Base-by-base conservation (phyloP, 2,329 filamentous ascomycete species). In the Thelonectria discophora region DNA sequence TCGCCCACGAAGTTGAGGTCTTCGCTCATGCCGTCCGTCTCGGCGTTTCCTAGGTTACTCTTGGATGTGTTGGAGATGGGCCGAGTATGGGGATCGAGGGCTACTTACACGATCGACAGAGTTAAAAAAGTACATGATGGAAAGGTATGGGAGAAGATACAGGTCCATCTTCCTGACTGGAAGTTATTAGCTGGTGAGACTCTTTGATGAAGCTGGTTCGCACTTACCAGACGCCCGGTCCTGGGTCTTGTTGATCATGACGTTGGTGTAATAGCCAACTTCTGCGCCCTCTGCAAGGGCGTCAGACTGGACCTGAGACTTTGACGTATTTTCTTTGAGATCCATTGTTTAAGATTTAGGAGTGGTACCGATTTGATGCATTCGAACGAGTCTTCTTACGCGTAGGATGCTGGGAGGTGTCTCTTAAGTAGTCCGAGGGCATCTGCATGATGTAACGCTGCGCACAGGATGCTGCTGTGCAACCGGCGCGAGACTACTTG, bases 1-100 rank as follows among this genome's bases (percentile, higher is more conserved):
- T 81, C 74, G 11, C 78, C 79, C 0, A 68, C 77, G 60, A 79
- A 82, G 57, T 64, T 74, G 50, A 77, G 72, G 49, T 84, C 82
- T 20, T 62, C 50, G 32, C 63, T 67, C 65, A 69, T 60, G 30
- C 80, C 81, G 55, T 83, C 80, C 0, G 82, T 84, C 62, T 84
- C 82, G 0, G 83, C 80, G 53, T 82, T 83, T 24, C 79, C 79
- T 2, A 85, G 71, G 57, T 84, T 84, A 39, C 77, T 79, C 75
- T 68, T 30, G 7, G 48, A 6, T 1, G 10, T 13, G 47, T 62
- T n/a, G 55, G 47, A 42, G 30, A 21, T 30, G 27, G 12, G 13
- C 13, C 5, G 8, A n/a, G 2, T n/a, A 2, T n/a, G n/a, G 11
- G 2, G 8, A 21, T 21, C 10, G 17, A 3, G 10, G 21, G 21